Evolutionary conservation across 2,329 filamentous ascomycete species (phyloP).

Genomic region (Trichoderma hamatum): DNA sequence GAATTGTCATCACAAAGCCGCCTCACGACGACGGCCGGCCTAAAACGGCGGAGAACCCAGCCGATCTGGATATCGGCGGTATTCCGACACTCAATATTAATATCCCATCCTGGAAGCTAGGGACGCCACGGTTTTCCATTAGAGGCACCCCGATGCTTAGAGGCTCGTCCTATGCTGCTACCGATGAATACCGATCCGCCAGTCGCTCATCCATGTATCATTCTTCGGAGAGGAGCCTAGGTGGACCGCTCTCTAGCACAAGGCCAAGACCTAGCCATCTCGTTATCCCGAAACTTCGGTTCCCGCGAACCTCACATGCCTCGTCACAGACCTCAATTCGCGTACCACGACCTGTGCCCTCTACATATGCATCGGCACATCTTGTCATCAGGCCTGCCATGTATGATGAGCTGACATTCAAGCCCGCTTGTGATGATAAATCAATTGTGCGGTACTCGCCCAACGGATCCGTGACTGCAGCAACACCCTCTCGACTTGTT

Average conservation of each 20-base stretch:
- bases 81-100: constrained; percentile 68
- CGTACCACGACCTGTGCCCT: constrained; percentile 46
- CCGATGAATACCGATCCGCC: constrained; percentile 70
- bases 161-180: constrained; percentile 78
- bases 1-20: constrained; percentile 77
- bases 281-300: constrained; percentile 43
- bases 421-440: constrained; percentile 76
- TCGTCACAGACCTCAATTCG: constrained; percentile 43
- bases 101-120: constrained; percentile 84
- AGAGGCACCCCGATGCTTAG: constrained; percentile 76
- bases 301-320: constrained; percentile 35
- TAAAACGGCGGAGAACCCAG: constrained; percentile 65
- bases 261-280: constrained; percentile 44
- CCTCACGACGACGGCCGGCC: constrained; percentile 56
- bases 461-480: constrained; percentile 78
- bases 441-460: constrained; percentile 80
- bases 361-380: constrained; percentile 54
- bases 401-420: constrained; percentile 79
- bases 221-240: constrained; percentile 39
- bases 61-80: constrained; percentile 52
- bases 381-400: constrained; percentile 70
- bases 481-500: constrained; percentile 86
- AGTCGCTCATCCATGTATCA: constrained; percentile 52
- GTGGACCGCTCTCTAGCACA: constrained; percentile 34
- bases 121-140: constrained; percentile 77